Percentiles rank a stretch among this genome's conserved stretches.
Conservation (phyloP, 306 rosid genomes). For the Spatholobus suberectus region DNA sequence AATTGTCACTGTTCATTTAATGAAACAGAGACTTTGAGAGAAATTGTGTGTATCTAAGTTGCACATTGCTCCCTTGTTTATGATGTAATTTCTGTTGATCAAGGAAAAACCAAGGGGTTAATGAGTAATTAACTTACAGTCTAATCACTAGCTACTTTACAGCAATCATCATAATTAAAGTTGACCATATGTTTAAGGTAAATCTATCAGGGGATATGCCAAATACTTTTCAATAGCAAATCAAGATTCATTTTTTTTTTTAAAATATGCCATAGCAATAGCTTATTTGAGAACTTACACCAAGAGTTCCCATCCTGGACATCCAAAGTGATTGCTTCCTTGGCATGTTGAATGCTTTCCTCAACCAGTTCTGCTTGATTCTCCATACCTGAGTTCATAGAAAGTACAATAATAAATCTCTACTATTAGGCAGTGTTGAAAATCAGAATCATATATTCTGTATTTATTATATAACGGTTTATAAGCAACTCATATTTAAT, state of each 20-base stretch:
- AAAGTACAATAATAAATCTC: slow-evolving; percentile 11
- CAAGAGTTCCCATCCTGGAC: slow-evolving; percentile 95
- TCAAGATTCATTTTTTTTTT: background rate
- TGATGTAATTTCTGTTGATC: background rate
- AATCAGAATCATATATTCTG: too few species aligned
- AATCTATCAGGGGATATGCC: background rate
- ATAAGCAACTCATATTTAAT: too few species aligned
- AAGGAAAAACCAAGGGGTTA: slow-evolving; percentile 13
- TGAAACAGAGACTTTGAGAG: background rate
- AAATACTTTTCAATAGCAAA: slow-evolving; percentile 14
- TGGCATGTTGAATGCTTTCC: slow-evolving; percentile 95
- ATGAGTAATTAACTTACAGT: background rate
- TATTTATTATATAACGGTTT: too few species aligned
- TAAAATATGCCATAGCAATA: background rate
- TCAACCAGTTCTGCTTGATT: slow-evolving; percentile 87
- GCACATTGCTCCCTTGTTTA: background rate
- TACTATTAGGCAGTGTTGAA: slow-evolving; percentile 20
- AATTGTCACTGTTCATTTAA: slow-evolving; percentile 6
- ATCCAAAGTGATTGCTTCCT: slow-evolving; percentile 88
- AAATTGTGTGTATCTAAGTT: background rate
- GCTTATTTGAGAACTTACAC: slow-evolving; percentile 65
- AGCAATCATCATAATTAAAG: slow-evolving; percentile 1
- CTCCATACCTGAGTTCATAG: slow-evolving; percentile 67
- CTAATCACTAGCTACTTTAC: background rate
- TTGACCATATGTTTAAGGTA: background rate